Base-by-base conservation (phyloP, 1,284 basidiomycete species). In the Volvariella volvacea region DNA sequence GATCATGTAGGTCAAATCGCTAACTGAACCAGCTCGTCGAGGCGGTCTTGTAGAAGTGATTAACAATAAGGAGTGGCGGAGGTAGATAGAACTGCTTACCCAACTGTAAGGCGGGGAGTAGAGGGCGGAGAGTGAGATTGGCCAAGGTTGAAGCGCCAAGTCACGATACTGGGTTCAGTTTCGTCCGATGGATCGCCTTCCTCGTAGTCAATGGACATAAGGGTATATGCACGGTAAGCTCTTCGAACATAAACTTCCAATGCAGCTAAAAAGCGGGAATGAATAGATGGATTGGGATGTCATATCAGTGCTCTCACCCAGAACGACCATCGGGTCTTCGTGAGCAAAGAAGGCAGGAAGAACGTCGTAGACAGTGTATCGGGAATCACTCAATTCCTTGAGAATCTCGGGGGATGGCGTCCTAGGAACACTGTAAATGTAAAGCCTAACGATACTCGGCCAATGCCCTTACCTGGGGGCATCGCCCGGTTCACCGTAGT, bases 341-440 rank as follows among this genome's bases (percentile, higher is more conserved):
- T 93, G 87, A 51, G 80, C 83, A 76, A 98, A 99, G 78, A 99
- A 99, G 10, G 89, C 79, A 14, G 93, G 91, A 46, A 99, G 76
- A 9, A 99, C 96, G 60, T 99, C 95, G 65, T 88, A 99, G 22
- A 99, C 94, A 17, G 92, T 95, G 71, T 94, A 96, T 48, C 91
- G 80, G 21, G 93, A 97, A 68, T 99, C 96, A 52, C 88, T 91
- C 38, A 99, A 79, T 68, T 99, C 96, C 58, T 86, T 84, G 55
- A 99, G 74, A 22, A 92, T 77, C 48, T 97, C 92, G 20, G 80
- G 70, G 28, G 90, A 87, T 4, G 96, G 96, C 2, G 71, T 76
- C 57, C 86, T 87, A 32, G 15, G 47, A 22, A 32, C n/a, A 36
- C n/a, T 17, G 31, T 46, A 45, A 53, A 41, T 31, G 17, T 41